Conservation (phyloP, 31 red algal species). For the Odonthalia washingtoniensis region DNA sequence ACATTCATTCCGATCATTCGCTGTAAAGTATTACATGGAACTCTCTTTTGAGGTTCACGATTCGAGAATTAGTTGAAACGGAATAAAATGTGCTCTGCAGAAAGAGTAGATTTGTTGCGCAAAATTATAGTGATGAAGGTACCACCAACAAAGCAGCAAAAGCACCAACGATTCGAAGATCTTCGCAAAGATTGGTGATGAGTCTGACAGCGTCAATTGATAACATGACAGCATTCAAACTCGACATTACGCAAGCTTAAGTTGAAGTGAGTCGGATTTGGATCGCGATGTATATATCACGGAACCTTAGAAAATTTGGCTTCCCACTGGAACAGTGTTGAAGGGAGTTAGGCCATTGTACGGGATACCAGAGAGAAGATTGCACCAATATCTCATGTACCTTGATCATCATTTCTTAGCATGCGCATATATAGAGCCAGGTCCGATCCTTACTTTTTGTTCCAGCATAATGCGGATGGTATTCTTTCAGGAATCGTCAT, state of each 20-base stretch:
- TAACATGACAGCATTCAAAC: neutral
- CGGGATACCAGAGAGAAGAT: neutral
- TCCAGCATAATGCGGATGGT: neutral
- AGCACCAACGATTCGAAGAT: neutral
- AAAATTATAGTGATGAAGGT: neutral
- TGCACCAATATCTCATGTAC: neutral
- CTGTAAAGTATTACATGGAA: too few species aligned
- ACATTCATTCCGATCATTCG: too few species aligned
- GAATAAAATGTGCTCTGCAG: neutral
- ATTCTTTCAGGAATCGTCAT: neutral
- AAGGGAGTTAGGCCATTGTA: neutral
- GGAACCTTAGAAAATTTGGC: neutral
- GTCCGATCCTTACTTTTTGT: neutral
- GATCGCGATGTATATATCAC: neutral
- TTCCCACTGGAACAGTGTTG: neutral
- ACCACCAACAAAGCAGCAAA: neutral
- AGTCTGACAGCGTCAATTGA: neutral
- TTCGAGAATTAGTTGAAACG: neutral
- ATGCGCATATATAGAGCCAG: neutral
- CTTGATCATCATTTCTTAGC: neutral
- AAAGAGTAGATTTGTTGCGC: neutral
- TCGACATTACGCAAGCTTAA: neutral
- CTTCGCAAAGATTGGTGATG: neutral
- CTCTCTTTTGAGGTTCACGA: neutral
- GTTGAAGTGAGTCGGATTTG: neutral